phyloP scores from a whole-genome alignment of 352 stramenopile species.

The Nannochloropsis limnetica region DNA sequence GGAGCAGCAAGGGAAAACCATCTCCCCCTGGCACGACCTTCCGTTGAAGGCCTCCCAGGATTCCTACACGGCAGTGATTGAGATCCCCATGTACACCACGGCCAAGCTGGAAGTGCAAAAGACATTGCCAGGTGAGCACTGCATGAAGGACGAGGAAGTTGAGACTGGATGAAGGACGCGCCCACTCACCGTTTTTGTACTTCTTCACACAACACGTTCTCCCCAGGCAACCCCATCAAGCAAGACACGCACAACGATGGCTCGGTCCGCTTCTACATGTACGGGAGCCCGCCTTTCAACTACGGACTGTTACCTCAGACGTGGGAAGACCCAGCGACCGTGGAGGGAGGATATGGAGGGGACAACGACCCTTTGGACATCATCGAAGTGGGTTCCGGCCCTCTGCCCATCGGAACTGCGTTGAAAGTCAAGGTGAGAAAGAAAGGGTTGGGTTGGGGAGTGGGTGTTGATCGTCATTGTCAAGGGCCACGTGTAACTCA shows the following conservation, averaged over 20 bases:
- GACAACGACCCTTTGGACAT: slow-evolving; percentile 98
- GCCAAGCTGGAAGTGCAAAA: slow-evolving; percentile 99
- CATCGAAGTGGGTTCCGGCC: slow-evolving; percentile 85
- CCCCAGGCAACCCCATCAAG: slow-evolving; percentile 87
- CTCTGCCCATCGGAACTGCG: slow-evolving; percentile 84
- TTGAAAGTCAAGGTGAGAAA: slow-evolving; percentile 93
- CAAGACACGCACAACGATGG: slow-evolving; percentile 94
- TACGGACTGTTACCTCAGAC: slow-evolving; percentile 96
- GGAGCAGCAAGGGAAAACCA: slow-evolving; percentile 55
- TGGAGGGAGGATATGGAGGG: slow-evolving; percentile 74
- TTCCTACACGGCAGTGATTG: slow-evolving; percentile 93
- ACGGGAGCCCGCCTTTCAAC: slow-evolving; percentile 96
- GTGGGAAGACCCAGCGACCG: slow-evolving; percentile 89
- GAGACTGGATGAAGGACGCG: background rate
- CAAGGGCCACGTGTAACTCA: background rate
- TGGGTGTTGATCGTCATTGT: background rate
- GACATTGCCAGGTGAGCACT: background rate
- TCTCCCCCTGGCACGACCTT: slow-evolving; percentile 96
- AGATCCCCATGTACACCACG: slow-evolving; percentile 92
- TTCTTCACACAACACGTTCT: background rate
- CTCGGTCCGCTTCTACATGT: slow-evolving; percentile 86
- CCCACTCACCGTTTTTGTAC: background rate
- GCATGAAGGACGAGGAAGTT: background rate
- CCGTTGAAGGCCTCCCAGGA: slow-evolving; percentile 70
- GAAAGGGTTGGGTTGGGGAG: slow-evolving; percentile 68